A percentile compares a stretch with the other conserved stretches of the same genome.
Conservation (phyloP, 2,329 filamentous ascomycete genomes). For the Gaeumannomyces tritici region DNA sequence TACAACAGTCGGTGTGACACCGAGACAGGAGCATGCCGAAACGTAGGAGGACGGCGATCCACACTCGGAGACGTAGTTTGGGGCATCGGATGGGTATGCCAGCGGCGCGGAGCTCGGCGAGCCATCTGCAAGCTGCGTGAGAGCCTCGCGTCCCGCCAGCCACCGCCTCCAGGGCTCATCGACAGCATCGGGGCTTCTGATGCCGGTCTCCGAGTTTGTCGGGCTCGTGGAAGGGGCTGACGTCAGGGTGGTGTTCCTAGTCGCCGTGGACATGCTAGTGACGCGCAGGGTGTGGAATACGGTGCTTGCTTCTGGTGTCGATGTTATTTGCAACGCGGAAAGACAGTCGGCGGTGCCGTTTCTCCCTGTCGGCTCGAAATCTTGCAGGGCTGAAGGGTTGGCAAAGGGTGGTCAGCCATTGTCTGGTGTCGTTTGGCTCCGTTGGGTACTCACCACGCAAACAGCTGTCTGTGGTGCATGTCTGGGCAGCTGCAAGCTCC, state of each 20-base stretch:
- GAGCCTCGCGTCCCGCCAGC: constrained; percentile 2
- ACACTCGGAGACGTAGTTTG: constrained; percentile 8
- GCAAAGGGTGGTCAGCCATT: neutral
- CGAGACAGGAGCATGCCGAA: constrained; percentile 13
- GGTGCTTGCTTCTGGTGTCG: neutral
- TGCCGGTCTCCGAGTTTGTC: neutral
- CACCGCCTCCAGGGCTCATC: constrained; percentile 4
- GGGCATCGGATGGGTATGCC: constrained; percentile 3
- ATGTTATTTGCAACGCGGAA: constrained; percentile 4
- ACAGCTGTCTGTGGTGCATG: neutral
- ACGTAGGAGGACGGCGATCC: constrained; percentile 7
- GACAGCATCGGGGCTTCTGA: neutral
- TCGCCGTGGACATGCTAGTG: constrained; percentile 3
- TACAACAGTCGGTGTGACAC: constrained; percentile 7
- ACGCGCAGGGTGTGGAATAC: neutral
- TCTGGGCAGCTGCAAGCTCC: neutral
- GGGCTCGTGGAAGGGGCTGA: constrained; percentile 1
- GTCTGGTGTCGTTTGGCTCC: neutral
- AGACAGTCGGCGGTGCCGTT: constrained; percentile 9
- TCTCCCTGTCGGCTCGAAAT: neutral
- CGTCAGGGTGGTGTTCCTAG: constrained; percentile 4
- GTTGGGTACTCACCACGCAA: neutral
- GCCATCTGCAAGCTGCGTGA: constrained; percentile 1
- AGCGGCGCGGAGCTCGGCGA: neutral
- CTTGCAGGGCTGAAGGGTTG: neutral